Evolutionary conservation across 2,329 filamentous ascomycete genomes (phyloP).

Genomic region (Aspergillus arachidicola): DNA sequence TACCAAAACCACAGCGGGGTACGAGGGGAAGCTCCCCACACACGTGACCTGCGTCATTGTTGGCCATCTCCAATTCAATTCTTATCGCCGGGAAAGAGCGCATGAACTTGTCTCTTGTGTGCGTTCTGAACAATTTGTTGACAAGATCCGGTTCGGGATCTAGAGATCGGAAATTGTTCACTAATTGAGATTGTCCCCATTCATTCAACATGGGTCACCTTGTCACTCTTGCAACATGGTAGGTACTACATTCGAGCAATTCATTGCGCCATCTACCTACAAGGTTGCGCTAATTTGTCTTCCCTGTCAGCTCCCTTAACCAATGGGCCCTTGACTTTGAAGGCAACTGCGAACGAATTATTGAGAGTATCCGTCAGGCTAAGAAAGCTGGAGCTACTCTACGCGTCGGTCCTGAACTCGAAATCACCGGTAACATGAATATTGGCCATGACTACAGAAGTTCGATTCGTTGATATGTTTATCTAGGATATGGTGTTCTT

Average conservation of each 20-base stretch:
- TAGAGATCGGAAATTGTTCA: neutral
- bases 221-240: constrained; percentile 49
- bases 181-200: neutral
- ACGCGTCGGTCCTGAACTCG: constrained; percentile 60
- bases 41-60: constrained; percentile 29
- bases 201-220: constrained; percentile 41
- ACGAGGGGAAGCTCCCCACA: constrained; percentile 27
- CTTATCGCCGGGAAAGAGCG: neutral
- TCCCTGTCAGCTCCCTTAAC: constrained; percentile 39
- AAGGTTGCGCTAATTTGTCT: constrained; percentile 13
- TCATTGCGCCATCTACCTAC: neutral
- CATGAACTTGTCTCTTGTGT: neutral
- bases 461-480: neutral
- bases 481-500: constrained; percentile 60
- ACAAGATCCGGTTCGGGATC: neutral
- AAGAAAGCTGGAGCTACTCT: constrained; percentile 65
- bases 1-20: constrained; percentile 18
- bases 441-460: neutral
- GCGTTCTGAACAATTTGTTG: neutral
- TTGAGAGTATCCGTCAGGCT: constrained; percentile 62
- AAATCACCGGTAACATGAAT: constrained; percentile 51
- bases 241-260: constrained; percentile 8
- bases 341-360: constrained; percentile 65
- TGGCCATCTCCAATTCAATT: constrained; percentile 17
- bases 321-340: constrained; percentile 63